phyloP scores from a whole-genome alignment of 768 basidiomycete genomes.

The Royoungia palumana region DNA sequence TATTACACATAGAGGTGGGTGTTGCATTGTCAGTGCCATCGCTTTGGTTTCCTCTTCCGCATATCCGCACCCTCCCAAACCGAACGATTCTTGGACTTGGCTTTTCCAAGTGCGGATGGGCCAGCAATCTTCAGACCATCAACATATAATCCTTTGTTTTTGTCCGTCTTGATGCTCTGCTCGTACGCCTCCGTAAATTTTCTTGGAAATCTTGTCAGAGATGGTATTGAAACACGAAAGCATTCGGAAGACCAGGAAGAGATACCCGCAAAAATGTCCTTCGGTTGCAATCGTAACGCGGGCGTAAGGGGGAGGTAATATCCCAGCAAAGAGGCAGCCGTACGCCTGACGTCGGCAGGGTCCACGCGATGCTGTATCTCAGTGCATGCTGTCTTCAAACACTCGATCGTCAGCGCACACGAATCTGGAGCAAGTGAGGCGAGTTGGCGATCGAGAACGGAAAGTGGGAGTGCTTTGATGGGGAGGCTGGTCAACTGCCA shows the following conservation, averaged over 20 bases:
- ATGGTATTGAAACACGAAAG: constrained; percentile 19
- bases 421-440: constrained; percentile 10
- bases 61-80: constrained; percentile 22
- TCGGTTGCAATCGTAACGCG: constrained; percentile 44
- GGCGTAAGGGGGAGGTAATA: constrained; percentile 58
- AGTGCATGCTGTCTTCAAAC: constrained; percentile 23
- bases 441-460: constrained; percentile 11
- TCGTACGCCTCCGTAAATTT: constrained; percentile 23
- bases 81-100: constrained; percentile 24
- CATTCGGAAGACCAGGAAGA: constrained; percentile 52
- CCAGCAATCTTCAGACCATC: constrained; percentile 17
- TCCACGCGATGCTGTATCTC: constrained; percentile 40
- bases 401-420: constrained; percentile 21
- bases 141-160: constrained; percentile 23
- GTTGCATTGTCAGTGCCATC: constrained; percentile 8
- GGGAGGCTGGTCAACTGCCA: constrained; percentile 65
- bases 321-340: constrained; percentile 66
- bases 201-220: constrained; percentile 18
- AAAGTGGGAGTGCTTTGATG: constrained; percentile 51
- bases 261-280: constrained; percentile 50
- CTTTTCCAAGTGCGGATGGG: constrained; percentile 16
- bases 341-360: constrained; percentile 50
- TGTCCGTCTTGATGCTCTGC: constrained; percentile 1
- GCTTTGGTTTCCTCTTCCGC: constrained; percentile 13
- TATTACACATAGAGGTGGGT: no score